phyloP scores from a whole-genome alignment of 805 yeast species.

The Teunomyces stri region DNA sequence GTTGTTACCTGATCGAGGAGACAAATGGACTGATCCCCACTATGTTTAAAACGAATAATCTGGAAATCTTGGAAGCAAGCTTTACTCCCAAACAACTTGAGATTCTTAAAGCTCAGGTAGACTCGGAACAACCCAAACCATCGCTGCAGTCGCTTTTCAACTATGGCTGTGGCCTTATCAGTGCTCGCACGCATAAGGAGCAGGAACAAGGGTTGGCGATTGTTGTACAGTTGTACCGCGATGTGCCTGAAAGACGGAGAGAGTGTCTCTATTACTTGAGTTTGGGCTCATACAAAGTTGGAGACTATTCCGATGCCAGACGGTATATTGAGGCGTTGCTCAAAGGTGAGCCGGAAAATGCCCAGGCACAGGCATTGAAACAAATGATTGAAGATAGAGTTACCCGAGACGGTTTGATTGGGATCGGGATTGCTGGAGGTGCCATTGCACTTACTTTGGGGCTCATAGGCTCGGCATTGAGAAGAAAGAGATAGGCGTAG shows the following conservation, averaged over 20 bases:
- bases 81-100: constrained; percentile 73
- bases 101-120: constrained; percentile 72
- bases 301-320: constrained; percentile 83
- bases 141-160: constrained; percentile 86
- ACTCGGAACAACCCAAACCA: constrained; percentile 75
- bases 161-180: constrained; percentile 94
- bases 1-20: not conserved
- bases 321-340: constrained; percentile 78
- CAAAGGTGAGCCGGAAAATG: constrained; percentile 78
- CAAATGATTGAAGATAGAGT: constrained; percentile 79
- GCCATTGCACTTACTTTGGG: constrained; percentile 83
- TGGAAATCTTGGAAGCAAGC: constrained; percentile 47
- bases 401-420: constrained; percentile 83
- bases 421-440: constrained; percentile 85
- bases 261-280: constrained; percentile 88
- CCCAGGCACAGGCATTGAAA: constrained; percentile 70
- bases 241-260: constrained; percentile 77
- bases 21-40: not conserved
- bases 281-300: constrained; percentile 82
- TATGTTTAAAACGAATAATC: constrained; percentile 16
- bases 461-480: constrained; percentile 41
- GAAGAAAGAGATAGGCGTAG: constrained; percentile 22
- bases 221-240: constrained; percentile 67
- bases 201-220: constrained; percentile 79
- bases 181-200: constrained; percentile 58